A percentile compares a stretch with the other conserved stretches of the same genome.
phyloP scores from a whole-genome alignment of 352 stramenopile genomes.

The Pythium dissimile region DNA sequence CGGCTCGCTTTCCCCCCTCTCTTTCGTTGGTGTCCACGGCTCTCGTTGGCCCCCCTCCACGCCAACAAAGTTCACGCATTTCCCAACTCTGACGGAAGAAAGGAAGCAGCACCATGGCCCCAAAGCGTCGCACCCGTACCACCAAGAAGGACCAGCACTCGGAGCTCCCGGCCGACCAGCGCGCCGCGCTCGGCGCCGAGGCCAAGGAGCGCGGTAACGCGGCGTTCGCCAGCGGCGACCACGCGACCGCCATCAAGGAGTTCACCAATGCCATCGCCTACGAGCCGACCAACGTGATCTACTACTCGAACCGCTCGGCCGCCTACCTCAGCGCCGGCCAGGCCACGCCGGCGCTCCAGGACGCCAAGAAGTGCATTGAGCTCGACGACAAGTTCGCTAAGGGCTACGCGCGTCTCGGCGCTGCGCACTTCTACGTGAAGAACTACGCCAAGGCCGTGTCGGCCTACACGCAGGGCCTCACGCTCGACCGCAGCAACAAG shows the following conservation, averaged over 20 bases:
- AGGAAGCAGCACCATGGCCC: conserved; percentile 54
- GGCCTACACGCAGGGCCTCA: conserved; percentile 77
- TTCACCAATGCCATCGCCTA: conserved; percentile 85
- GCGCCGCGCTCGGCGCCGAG: conserved; percentile 68
- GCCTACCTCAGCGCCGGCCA: conserved; percentile 80
- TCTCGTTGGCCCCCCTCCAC: not conserved
- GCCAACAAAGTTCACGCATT: conserved; percentile 27
- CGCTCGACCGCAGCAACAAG: conserved; percentile 84
- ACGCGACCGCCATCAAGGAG: conserved; percentile 84
- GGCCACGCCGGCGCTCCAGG: conserved; percentile 75
- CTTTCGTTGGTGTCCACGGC: conserved; percentile 13
- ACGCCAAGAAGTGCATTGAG: conserved; percentile 86
- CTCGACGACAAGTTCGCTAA: conserved; percentile 84
- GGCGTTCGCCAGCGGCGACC: conserved; percentile 71
- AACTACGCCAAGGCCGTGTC: conserved; percentile 85
- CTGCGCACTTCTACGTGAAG: conserved; percentile 87
- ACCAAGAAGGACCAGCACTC: conserved; percentile 83
- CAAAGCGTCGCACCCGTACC: conserved; percentile 79
- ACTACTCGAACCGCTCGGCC: conserved; percentile 87
- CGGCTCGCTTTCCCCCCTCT: not conserved
- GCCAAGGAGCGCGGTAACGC: conserved; percentile 86
- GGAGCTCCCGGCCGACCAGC: conserved; percentile 55
- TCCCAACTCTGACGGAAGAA: conserved; percentile 33
- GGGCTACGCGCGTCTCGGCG: conserved; percentile 82
- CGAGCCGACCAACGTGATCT: conserved; percentile 84